phyloP scores from a whole-genome alignment of 805 yeast species.

The Spathaspora boniae region DNA sequence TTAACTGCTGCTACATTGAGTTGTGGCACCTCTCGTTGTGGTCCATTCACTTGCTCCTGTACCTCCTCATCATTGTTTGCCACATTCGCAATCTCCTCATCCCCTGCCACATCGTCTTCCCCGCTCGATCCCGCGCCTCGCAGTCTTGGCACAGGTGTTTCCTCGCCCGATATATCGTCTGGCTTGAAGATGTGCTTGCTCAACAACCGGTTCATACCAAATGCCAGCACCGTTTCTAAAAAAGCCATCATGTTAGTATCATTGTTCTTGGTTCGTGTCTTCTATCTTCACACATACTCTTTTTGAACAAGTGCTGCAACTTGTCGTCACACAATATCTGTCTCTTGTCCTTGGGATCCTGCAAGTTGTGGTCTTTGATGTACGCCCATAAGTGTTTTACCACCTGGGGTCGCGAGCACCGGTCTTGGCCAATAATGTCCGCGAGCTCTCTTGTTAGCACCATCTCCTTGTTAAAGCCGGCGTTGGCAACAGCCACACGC shows the following conservation, averaged over 20 bases:
- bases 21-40: background rate
- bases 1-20: too few species aligned
- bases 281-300: constrained; percentile 22
- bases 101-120: constrained; percentile 7
- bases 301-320: constrained; percentile 57
- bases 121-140: background rate
- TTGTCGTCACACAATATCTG: constrained; percentile 62
- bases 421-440: constrained; percentile 40
- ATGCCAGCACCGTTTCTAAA: constrained; percentile 45
- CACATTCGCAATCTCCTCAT: constrained; percentile 10
- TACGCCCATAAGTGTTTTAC: constrained; percentile 70
- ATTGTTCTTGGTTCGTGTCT: constrained; percentile 2
- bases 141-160: background rate
- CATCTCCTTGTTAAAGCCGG: constrained; percentile 42
- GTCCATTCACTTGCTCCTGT: background rate
- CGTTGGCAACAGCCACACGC: constrained; percentile 17
- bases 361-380: constrained; percentile 59
- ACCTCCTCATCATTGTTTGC: constrained; percentile 8
- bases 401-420: constrained; percentile 63
- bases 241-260: too few species aligned
- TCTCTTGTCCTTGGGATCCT: constrained; percentile 63
- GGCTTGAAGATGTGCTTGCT: constrained; percentile 46
- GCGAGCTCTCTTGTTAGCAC: constrained; percentile 50
- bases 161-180: constrained; percentile 18
- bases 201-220: constrained; percentile 55